These are phyloP conservation scores for Diplogelasinospora grovesii DNA, from an alignment of 495 filamentous ascomycete genomes.

Conservation along the genomic window DNA sequence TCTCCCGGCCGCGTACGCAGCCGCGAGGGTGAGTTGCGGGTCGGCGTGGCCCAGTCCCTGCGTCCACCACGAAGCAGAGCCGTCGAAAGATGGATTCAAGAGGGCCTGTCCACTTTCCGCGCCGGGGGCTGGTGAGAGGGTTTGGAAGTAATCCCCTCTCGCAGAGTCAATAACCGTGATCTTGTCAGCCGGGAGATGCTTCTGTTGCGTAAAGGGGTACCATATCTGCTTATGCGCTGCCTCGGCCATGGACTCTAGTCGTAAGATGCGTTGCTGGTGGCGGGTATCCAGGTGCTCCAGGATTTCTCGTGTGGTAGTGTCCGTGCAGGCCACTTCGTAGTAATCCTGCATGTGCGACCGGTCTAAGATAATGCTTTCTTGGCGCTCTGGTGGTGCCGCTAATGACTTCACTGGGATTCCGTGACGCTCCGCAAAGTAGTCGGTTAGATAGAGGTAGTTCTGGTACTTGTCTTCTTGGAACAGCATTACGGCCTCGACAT, in stretches of 20 bases:
- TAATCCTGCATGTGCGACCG: slow-evolving; percentile 50
- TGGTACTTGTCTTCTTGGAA: slow-evolving; percentile 56
- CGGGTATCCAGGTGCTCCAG: slow-evolving; percentile 41
- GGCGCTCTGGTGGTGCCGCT: slow-evolving; percentile 43
- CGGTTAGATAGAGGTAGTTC: slow-evolving; percentile 56
- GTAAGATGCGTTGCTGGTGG: slow-evolving; percentile 46
- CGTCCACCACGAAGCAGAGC: slow-evolving; percentile 81
- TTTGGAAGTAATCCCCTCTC: slow-evolving; percentile 67
- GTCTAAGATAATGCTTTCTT: slow-evolving; percentile 30
- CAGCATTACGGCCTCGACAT: slow-evolving; percentile 57
- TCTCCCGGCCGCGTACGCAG: slow-evolving; percentile 71
- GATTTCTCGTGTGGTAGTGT: slow-evolving; percentile 16
- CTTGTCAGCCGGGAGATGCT: slow-evolving; percentile 46
- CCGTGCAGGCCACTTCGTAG: slow-evolving; percentile 45
- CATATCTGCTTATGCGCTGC: slow-evolving; percentile 57
- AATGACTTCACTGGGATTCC: slow-evolving; percentile 49
- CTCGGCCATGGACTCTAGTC: slow-evolving; percentile 51
- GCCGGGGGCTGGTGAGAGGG: slow-evolving; percentile 21
- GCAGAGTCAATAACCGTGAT: slow-evolving; percentile 71
- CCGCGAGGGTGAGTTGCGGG: slow-evolving; percentile 56
- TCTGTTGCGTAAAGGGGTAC: slow-evolving; percentile 79
- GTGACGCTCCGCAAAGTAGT: slow-evolving; percentile 52
- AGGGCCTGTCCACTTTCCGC: slow-evolving; percentile 11
- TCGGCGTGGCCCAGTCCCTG: slow-evolving; percentile 75
- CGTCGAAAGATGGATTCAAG: slow-evolving; percentile 62